Base-by-base conservation (phyloP, 768 basidiomycete genomes). In the Leccinellum albellum region DNA sequence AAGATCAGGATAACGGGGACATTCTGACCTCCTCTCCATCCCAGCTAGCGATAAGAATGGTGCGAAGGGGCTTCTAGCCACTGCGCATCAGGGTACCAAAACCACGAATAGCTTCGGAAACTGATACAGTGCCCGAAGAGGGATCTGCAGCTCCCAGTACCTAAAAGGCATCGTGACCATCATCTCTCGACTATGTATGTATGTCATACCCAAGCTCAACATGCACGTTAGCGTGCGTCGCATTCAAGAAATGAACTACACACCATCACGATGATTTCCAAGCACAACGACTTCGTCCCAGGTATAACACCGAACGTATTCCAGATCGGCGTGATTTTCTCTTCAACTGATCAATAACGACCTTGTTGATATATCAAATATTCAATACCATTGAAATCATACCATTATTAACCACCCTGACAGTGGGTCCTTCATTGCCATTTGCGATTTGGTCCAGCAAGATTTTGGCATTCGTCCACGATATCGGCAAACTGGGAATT, bases 201-300 rank as follows among this genome's bases (percentile, higher is more conserved):
- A 15, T 17, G 33, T 35, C 33, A 35, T 35, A 35, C 33, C 33
- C 33, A 35, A 8, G 33, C 33, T 35, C 17, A 35, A 35, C 33
- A 8, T 17, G 33, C 7, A 35, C 7, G 15, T 35, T 17, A 35
- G 33, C 1, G 15, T 15, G 33, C 3, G 7, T 35, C 7, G 15
- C 33, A 17, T 35, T 17, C 17, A 35, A 17, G 33, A 35, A 35
- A 17, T 3, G 33, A 17, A 35, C 72, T 26, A 67, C 80, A 61
- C 60, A 85, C 91, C 92, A 74, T 96, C 94, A 42, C 94, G 83
- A 69, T 97, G 94, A 62, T 89, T 89, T 3, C 94, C 95, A 53
- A 98, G 72, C 6, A 97, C 69, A 23, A 98, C 85, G 3, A 94
- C 83, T 70, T 97, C 94, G 65, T 94, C 86, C 56, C 94, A 20